A percentile compares a stretch with the other conserved stretches of the same genome.
Evolutionary conservation across 1,139 yeast genomes (phyloP).

Genomic region (Yamadazyma friedrichii): DNA sequence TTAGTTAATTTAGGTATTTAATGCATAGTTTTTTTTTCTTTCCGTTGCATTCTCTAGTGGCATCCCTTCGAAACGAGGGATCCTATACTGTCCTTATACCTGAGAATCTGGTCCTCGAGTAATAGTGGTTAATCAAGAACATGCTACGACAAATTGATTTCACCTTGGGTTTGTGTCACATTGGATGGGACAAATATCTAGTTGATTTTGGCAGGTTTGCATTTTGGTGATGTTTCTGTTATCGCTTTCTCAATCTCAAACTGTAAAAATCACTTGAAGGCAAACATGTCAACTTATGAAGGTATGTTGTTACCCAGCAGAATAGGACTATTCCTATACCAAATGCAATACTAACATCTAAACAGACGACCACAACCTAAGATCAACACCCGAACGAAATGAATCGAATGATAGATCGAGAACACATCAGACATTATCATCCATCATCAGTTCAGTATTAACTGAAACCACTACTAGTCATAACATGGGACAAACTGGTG

Average conservation of each 20-base stretch:
- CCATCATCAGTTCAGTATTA: constrained; percentile 37
- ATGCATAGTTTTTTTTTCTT: too few relatives aligned
- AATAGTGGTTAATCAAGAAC: too few relatives aligned
- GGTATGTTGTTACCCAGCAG: constrained; percentile 26
- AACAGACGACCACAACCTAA: constrained; percentile 17
- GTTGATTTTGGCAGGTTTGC: too few relatives aligned
- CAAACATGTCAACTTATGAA: constrained; percentile 41
- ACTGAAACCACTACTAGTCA: background rate
- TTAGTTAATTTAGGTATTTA: too few relatives aligned
- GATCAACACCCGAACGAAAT: background rate
- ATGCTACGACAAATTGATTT: too few relatives aligned
- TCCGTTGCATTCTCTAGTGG: too few relatives aligned
- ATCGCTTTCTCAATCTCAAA: background rate
- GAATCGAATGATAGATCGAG: constrained; percentile 14
- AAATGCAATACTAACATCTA: background rate
- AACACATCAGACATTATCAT: constrained; percentile 35
- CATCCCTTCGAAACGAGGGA: too few relatives aligned
- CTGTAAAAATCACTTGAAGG: constrained; percentile 2
- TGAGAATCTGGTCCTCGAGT: too few relatives aligned
- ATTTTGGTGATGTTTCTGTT: background rate
- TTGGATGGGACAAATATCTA: too few relatives aligned
- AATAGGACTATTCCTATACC: background rate
- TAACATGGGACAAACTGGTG: background rate
- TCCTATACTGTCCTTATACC: too few relatives aligned
- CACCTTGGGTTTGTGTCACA: too few relatives aligned